Conservation (phyloP, 257 asterid genomes). For the Lantana camara region DNA sequence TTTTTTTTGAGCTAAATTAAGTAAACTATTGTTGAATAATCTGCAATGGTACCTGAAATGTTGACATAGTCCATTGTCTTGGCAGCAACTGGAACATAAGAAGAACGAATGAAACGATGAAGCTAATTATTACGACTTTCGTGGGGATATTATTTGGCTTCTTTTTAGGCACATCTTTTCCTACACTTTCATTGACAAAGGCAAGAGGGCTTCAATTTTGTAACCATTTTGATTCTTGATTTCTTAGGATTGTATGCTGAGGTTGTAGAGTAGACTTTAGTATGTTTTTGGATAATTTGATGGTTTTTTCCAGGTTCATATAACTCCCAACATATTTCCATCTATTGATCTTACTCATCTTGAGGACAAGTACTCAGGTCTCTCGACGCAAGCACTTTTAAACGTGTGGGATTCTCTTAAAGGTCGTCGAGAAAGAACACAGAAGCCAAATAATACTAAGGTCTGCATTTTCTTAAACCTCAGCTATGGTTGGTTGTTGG, state of each 20-base stretch:
- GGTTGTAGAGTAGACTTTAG: not conserved
- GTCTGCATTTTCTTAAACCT: not conserved
- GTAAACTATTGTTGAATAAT: not conserved
- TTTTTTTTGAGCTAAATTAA: not conserved
- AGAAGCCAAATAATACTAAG: conserved; percentile 48
- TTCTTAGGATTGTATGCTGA: not conserved
- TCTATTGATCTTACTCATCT: conserved; percentile 61
- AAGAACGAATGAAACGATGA: conserved; percentile 76
- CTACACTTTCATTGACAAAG: conserved; percentile 67
- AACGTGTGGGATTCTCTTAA: conserved; percentile 76
- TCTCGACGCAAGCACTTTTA: conserved; percentile 80
- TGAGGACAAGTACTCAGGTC: conserved; percentile 81
- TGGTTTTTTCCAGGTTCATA: conserved; percentile 45
- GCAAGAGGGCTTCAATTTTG: conserved; percentile 37
- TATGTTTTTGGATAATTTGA: conserved; percentile 24
- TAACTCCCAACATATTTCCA: conserved; percentile 58
- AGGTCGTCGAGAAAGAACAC: conserved; percentile 48
- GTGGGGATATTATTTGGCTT: conserved; percentile 80
- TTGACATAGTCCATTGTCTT: conserved; percentile 24
- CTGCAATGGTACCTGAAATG: not conserved
- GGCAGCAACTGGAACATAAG: conserved; percentile 50
- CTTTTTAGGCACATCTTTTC: conserved; percentile 89
- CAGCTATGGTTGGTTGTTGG: not conserved
- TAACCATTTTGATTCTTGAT: not conserved
- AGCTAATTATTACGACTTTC: conserved; percentile 67